Evolutionary conservation across 108 stramenopile genomes (phyloP).

Genomic region (Fistulifera pelliculosa): DNA sequence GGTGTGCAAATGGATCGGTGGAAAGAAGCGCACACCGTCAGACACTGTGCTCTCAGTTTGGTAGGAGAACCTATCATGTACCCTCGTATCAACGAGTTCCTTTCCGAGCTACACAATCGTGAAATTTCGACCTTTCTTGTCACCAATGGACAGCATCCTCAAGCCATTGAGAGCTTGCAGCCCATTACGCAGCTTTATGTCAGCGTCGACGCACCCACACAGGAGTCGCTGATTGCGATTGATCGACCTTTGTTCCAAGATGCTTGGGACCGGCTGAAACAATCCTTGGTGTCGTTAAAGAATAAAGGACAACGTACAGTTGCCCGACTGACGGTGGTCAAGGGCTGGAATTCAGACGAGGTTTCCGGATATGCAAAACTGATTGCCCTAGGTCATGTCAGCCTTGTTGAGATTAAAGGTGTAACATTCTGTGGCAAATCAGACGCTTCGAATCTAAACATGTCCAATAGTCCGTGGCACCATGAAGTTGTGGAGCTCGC

Average conservation of each 20-base stretch:
- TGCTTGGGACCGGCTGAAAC: constrained; percentile 89
- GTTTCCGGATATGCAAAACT: constrained; percentile 85
- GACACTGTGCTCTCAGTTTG: constrained; percentile 81
- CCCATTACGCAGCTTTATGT: constrained; percentile 95
- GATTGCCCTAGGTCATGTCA: constrained; percentile 81
- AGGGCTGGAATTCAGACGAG: constrained; percentile 92
- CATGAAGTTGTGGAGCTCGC: constrained; percentile 82
- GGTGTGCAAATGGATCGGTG: constrained; percentile 90
- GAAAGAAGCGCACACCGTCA: constrained; percentile 84
- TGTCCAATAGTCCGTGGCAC: constrained; percentile 94
- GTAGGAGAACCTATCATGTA: constrained; percentile 97
- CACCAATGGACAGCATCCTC: constrained; percentile 95
- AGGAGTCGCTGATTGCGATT: constrained; percentile 82
- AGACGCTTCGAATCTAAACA: constrained; percentile 92
- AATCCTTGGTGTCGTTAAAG: constrained; percentile 60
- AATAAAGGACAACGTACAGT: constrained; percentile 91
- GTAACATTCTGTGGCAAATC: constrained; percentile 96
- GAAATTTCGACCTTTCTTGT: constrained; percentile 91
- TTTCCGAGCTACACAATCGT: constrained; percentile 80
- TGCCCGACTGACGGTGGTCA: constrained; percentile 91
- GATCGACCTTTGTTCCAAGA: constrained; percentile 92
- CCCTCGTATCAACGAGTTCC: constrained; percentile 86
- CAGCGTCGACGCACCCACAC: constrained; percentile 90
- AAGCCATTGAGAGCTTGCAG: constrained; percentile 71
- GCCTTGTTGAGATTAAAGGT: constrained; percentile 93